phyloP scores from a whole-genome alignment of 257 asterid species.

The Rehmannia glutinosa region DNA sequence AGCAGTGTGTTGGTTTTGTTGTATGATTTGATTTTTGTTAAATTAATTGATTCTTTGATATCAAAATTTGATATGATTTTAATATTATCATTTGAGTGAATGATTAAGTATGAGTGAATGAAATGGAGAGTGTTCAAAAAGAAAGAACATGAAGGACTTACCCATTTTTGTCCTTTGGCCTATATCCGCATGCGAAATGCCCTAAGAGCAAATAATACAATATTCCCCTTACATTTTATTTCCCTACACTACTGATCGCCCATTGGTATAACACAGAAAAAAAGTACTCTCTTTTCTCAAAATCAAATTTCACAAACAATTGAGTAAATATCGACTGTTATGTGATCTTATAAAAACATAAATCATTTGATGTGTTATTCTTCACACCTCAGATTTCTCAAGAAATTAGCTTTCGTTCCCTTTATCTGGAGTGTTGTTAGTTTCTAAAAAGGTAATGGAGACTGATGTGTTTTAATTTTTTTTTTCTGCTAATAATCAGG shows the following conservation, averaged over 20 bases:
- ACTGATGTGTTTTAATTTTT: neutral
- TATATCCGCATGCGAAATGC: neutral
- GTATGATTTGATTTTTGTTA: neutral
- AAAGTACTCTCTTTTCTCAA: neutral
- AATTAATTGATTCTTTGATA: neutral
- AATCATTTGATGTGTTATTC: neutral
- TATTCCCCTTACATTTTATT: neutral
- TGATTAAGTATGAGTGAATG: neutral
- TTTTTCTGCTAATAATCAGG: conserved; percentile 37
- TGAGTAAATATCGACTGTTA: neutral
- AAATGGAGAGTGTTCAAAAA: neutral
- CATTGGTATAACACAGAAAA: neutral
- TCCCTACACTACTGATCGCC: no score
- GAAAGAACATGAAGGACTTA: neutral
- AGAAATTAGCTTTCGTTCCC: neutral
- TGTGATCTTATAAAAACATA: neutral
- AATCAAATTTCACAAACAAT: neutral
- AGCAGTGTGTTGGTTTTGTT: neutral
- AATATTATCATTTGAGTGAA: neutral
- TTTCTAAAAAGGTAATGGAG: neutral
- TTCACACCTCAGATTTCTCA: neutral
- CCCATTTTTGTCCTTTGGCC: neutral
- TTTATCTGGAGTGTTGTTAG: neutral
- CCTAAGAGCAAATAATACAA: neutral
- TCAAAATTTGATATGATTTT: neutral